Evolutionary conservation across 805 yeast genomes (phyloP).

Genomic region (Debaryomyces tyrocola): DNA sequence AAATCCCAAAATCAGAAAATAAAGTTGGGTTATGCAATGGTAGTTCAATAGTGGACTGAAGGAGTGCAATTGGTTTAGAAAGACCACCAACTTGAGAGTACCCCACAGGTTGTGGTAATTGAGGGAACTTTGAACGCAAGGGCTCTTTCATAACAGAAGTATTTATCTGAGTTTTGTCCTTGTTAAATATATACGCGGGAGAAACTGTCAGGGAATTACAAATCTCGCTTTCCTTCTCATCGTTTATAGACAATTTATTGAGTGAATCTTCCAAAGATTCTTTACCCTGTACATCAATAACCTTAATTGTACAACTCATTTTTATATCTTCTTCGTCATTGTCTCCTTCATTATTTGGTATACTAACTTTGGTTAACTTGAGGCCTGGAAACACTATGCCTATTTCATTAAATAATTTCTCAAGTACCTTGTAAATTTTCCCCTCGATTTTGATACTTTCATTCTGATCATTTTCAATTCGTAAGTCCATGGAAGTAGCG

Average conservation of each 20-base stretch:
- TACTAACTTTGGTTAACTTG: constrained; percentile 23
- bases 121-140: constrained; percentile 38
- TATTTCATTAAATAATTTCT: constrained; percentile 47
- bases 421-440: constrained; percentile 25
- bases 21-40: constrained; percentile 78
- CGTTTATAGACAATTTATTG: constrained; percentile 31
- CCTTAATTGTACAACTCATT: constrained; percentile 19
- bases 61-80: constrained; percentile 53
- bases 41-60: constrained; percentile 69
- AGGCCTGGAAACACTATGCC: constrained; percentile 66
- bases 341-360: constrained; percentile 8
- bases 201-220: constrained; percentile 23
- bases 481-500: constrained; percentile 19
- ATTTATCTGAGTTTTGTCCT: constrained; percentile 12
- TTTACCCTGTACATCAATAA: constrained; percentile 27
- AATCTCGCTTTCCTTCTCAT: constrained; percentile 9
- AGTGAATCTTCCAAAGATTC: constrained; percentile 36
- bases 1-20: constrained; percentile 80
- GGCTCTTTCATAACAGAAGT: background rate
- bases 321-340: constrained; percentile 12
- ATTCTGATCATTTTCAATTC: constrained; percentile 1
- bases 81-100: constrained; percentile 80
- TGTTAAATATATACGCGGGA: constrained; percentile 48
- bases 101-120: constrained; percentile 40
- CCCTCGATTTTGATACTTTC: constrained; percentile 4